These are phyloP conservation scores for Hericium alpestre DNA, from an alignment of 768 basidiomycete species.

Conservation along the genomic window DNA sequence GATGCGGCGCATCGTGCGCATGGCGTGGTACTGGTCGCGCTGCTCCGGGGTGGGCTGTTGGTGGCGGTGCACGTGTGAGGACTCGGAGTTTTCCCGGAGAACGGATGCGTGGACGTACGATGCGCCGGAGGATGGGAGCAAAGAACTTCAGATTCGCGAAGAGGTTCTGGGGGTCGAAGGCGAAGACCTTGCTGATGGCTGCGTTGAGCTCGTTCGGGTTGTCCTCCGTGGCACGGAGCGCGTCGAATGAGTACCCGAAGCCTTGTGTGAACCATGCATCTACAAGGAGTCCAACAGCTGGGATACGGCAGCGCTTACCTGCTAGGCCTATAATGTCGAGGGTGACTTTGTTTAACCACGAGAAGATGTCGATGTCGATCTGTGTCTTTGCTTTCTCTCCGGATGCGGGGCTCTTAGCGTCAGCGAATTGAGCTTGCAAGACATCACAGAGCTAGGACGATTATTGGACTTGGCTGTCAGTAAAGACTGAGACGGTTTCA, in stretches of 20 bases:
- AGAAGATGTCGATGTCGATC: background rate
- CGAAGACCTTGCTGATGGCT: background rate
- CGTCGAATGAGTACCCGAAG: background rate
- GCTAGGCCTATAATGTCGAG: background rate
- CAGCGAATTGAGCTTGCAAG: background rate
- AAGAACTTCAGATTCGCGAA: background rate
- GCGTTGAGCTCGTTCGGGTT: background rate
- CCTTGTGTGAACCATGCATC: background rate
- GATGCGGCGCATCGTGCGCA: background rate
- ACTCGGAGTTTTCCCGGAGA: background rate
- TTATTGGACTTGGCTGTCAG: background rate
- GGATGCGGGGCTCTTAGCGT: too few species aligned
- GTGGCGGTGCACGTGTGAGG: background rate
- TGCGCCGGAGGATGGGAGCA: background rate
- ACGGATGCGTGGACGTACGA: background rate
- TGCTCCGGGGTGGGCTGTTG: slow-evolving; percentile 13
- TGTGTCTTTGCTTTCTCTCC: background rate
- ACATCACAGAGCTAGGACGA: background rate
- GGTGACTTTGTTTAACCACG: background rate
- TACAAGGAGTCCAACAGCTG: background rate
- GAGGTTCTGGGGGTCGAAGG: background rate
- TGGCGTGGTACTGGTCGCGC: slow-evolving; percentile 1
- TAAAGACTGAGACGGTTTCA: background rate
- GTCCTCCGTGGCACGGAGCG: background rate
- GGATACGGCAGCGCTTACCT: background rate